A percentile compares a stretch with the other conserved stretches of the same genome.
Conservation (phyloP, 176 grass and related monocot genomes). For the Triticum turgidum region DNA sequence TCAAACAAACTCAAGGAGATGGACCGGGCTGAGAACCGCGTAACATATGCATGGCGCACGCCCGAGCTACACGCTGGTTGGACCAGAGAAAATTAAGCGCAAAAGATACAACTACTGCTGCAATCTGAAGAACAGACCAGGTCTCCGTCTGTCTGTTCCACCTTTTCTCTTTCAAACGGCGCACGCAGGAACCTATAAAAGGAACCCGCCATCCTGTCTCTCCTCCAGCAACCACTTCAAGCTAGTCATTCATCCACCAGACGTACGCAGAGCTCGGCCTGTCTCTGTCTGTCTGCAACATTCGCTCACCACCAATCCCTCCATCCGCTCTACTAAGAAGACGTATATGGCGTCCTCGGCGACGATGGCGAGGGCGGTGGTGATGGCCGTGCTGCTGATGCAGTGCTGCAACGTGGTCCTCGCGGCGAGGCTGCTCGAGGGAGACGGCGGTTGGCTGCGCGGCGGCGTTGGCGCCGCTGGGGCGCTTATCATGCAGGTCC, state of each 20-base stretch:
- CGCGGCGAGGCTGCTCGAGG: background rate
- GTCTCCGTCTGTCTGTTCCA: background rate
- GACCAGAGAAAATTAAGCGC: background rate
- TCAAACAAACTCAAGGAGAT: background rate
- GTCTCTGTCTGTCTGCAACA: background rate
- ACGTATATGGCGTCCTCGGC: background rate
- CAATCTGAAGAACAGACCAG: background rate
- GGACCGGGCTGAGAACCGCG: slow-evolving; percentile 1
- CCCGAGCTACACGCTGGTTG: background rate
- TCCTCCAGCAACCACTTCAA: background rate
- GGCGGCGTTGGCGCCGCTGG: background rate
- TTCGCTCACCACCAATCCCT: background rate
- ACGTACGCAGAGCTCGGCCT: background rate
- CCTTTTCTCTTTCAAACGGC: too few species aligned
- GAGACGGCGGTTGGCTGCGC: background rate
- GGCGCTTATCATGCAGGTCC: background rate
- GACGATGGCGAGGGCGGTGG: background rate
- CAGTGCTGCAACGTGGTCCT: slow-evolving; percentile 22
- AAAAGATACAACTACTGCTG: background rate
- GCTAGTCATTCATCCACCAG: background rate
- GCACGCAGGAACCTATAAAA: background rate
- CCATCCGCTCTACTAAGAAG: background rate
- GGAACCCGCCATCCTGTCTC: background rate
- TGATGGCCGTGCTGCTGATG: slow-evolving; percentile 15
- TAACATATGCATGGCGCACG: background rate